phyloP scores from a whole-genome alignment of 1,284 basidiomycete species.

The Phlebopus sp. region DNA sequence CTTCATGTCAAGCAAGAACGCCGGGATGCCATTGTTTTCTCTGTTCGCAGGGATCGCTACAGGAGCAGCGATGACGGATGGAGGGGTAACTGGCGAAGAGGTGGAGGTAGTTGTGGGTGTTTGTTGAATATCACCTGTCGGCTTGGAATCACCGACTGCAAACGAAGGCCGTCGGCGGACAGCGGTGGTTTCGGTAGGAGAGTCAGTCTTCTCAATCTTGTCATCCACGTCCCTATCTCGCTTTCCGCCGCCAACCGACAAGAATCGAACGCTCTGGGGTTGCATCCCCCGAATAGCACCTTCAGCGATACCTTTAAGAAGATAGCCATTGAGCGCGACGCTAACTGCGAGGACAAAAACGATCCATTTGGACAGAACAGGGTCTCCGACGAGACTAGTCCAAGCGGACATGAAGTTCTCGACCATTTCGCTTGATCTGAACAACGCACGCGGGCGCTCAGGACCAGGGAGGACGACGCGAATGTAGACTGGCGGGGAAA shows the following conservation, averaged over 20 bases:
- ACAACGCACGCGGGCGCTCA: conserved; percentile 23
- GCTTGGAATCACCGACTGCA: conserved; percentile 21
- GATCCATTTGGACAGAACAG: conserved; percentile 95
- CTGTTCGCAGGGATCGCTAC: conserved; percentile 21
- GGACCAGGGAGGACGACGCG: conserved; percentile 41
- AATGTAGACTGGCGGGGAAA: conserved; percentile 66
- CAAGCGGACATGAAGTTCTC: conserved; percentile 93
- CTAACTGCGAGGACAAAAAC: conserved; percentile 85
- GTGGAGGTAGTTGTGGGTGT: conserved; percentile 16
- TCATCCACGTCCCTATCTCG: conserved; percentile 27
- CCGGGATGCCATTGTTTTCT: conserved; percentile 28
- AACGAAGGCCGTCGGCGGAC: conserved; percentile 25
- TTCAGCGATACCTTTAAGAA: conserved; percentile 78
- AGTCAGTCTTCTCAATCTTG: conserved; percentile 14
- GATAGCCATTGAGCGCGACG: conserved; percentile 90
- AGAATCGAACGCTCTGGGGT: conserved; percentile 47
- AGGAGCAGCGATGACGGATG: conserved; percentile 26
- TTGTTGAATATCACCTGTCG: conserved; percentile 13
- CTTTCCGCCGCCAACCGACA: conserved; percentile 33
- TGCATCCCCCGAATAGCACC: conserved; percentile 40
- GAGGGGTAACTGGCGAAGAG: conserved; percentile 9
- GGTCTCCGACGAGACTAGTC: conserved; percentile 94
- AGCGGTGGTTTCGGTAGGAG: conserved; percentile 9
- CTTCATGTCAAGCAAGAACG: conserved; percentile 49
- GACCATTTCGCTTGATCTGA: conserved; percentile 41